Evolutionary conservation across 108 stramenopile species (phyloP), one percentile per base, ranked within the genome.

Genomic region (Cylindrotheca fusiformis): DNA sequence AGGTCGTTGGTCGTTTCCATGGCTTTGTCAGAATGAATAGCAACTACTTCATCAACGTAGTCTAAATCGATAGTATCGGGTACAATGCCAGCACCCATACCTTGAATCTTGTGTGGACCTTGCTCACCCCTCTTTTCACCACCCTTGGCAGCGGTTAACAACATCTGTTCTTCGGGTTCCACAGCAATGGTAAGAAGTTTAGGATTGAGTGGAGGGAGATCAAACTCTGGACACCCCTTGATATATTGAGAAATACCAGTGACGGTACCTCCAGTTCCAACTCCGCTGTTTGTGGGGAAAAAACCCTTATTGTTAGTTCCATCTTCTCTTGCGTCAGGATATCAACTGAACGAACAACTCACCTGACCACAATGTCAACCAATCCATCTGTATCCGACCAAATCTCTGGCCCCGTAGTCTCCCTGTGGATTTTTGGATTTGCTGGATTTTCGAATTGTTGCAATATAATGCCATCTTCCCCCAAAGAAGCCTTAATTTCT

Each of bases 401-500:
- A 62, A 93, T 88, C 63, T 93, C 91, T 6, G 87, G 87, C 0
- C 87, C 91, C 1, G 91, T 93, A 3, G 80, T 85, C 56, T 86
- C 86, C 14, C 83, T 53, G 67, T 93, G 92, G 46, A 77, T 60
- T 55, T 80, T 80, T 19, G 83, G 78, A 60, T 93, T 93, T 68
- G 86, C 83, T 44, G 70, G 67, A 55, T 91, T 96, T 50, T 82
- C 75, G 66, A 86, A 90, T 60, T 90, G 89, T 54, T 90, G 77
- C 20, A 84, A 71, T 69, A 90, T 85, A 68, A 66, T 67, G 6
- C 83, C 81, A 29, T 78, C 53, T 10, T 65, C 80, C 29, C 60
- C 60, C 67, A 84, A 55, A 20, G 54, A 58, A 8, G 68, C 86
- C 12, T 80, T 68, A 21, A 88, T 67, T 61, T 81, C 77, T 52